Evolutionary conservation across 2,329 filamentous ascomycete genomes (phyloP).

Genomic region (Alternaria alternata): DNA sequence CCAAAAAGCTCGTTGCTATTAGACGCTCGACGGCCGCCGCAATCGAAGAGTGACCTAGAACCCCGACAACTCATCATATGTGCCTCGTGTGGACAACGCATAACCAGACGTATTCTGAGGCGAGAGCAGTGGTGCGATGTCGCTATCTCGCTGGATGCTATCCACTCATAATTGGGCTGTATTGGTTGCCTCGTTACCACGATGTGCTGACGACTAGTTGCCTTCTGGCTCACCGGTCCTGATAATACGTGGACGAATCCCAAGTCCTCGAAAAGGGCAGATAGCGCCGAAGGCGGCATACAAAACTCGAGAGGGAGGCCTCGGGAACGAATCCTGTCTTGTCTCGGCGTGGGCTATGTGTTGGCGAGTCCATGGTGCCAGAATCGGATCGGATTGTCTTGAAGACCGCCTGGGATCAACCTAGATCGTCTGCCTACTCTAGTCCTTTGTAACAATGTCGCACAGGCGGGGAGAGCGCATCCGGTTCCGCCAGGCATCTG

Average conservation of each 20-base stretch:
- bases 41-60: not conserved
- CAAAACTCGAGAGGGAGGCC: not conserved
- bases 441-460: not conserved
- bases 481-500: not conserved
- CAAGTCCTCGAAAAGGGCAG: not conserved
- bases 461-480: not conserved
- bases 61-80: not conserved
- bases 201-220: not conserved
- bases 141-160: not conserved
- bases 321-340: not conserved
- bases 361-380: not conserved
- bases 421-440: not conserved
- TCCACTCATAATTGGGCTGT: not conserved
- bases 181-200: not conserved
- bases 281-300: not conserved
- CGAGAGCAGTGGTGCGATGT: not conserved
- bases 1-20: not conserved
- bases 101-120: not conserved
- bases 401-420: not conserved
- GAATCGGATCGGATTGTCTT: not conserved
- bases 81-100: slow-evolving; percentile 4
- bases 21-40: not conserved
- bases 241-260: not conserved
- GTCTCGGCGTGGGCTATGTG: not conserved
- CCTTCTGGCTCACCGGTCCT: slow-evolving; percentile 6